phyloP scores from a whole-genome alignment of 148 eudicot species.

The Cornus suecica region DNA sequence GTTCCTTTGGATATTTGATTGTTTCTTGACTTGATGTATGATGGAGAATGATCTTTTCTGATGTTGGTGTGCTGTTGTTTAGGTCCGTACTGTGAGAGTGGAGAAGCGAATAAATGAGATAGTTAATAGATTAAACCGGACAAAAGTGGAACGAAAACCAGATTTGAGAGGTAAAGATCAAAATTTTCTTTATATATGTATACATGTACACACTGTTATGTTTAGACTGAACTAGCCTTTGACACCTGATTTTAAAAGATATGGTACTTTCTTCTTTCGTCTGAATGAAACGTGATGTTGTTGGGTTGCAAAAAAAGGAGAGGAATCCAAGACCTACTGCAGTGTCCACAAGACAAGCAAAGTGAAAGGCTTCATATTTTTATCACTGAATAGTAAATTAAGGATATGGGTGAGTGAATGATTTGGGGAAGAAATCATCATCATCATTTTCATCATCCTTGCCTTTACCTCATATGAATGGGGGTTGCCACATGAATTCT shows the following conservation, averaged over 20 bases:
- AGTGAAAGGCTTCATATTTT: too few species aligned
- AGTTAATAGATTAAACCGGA: slow-evolving; percentile 67
- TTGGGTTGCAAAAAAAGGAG: too few species aligned
- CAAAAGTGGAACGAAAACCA: slow-evolving; percentile 80
- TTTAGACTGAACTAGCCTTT: not conserved
- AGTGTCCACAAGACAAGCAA: too few species aligned
- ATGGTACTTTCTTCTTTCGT: not conserved
- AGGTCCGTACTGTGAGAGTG: slow-evolving; percentile 80
- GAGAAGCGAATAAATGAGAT: slow-evolving; percentile 82
- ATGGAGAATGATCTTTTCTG: not conserved
- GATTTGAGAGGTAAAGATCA: slow-evolving; percentile 69
- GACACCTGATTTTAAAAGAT: not conserved
- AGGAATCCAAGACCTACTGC: too few species aligned
- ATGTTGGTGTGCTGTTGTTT: slow-evolving; percentile 8
- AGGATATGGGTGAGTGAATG: too few species aligned
- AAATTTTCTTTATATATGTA: not conserved
- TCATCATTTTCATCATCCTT: too few species aligned
- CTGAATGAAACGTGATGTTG: not conserved
- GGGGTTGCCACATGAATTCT: too few species aligned
- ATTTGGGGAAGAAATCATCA: too few species aligned
- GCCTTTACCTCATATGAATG: too few species aligned
- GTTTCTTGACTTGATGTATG: not conserved
- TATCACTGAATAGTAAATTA: too few species aligned
- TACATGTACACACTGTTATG: not conserved
- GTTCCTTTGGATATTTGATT: not conserved